Conservation (phyloP, 345 rosid species). For the Ailanthus altissimus region DNA sequence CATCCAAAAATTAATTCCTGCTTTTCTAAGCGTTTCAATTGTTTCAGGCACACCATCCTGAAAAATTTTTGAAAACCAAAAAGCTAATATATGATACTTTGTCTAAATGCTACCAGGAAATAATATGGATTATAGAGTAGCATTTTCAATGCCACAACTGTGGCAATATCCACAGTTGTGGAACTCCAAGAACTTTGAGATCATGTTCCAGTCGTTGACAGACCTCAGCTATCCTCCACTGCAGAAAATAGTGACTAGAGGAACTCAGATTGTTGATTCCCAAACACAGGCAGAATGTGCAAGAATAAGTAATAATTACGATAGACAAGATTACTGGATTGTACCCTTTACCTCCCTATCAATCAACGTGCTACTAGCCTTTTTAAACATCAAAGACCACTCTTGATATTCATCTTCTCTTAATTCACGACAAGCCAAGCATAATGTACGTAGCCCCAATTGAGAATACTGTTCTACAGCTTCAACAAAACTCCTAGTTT, state of each 20-base stretch:
- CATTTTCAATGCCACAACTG: slow-evolving; percentile 21
- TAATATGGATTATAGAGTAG: background rate
- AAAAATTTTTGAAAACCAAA: slow-evolving; percentile 20
- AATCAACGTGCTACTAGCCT: slow-evolving; percentile 89
- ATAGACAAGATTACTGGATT: slow-evolving; percentile 5
- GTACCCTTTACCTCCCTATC: slow-evolving; percentile 87
- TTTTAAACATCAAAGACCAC: slow-evolving; percentile 88
- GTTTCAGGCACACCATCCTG: slow-evolving; percentile 99
- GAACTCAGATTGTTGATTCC: slow-evolving; percentile 25
- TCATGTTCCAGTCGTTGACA: slow-evolving; percentile 85
- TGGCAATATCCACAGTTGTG: slow-evolving; percentile 34
- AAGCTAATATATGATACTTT: slow-evolving; percentile 6
- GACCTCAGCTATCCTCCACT: slow-evolving; percentile 99
- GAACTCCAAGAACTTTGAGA: slow-evolving; percentile 86
- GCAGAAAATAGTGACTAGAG: slow-evolving; percentile 36
- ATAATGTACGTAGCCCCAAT: slow-evolving; percentile 89
- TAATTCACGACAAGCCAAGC: slow-evolving; percentile 95
- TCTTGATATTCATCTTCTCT: slow-evolving; percentile 77
- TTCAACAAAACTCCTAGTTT: slow-evolving; percentile 72
- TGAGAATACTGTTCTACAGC: slow-evolving; percentile 94
- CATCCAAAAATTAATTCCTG: slow-evolving; percentile 99
- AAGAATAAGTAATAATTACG: background rate
- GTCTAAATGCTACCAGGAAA: slow-evolving; percentile 11
- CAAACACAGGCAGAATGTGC: slow-evolving; percentile 1
- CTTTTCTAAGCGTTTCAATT: slow-evolving; percentile 86